A percentile compares a stretch with the other conserved stretches of the same genome.
Evolutionary conservation across 2,329 filamentous ascomycete species (phyloP).

Genomic region (Ascochyta viciae-villosae): DNA sequence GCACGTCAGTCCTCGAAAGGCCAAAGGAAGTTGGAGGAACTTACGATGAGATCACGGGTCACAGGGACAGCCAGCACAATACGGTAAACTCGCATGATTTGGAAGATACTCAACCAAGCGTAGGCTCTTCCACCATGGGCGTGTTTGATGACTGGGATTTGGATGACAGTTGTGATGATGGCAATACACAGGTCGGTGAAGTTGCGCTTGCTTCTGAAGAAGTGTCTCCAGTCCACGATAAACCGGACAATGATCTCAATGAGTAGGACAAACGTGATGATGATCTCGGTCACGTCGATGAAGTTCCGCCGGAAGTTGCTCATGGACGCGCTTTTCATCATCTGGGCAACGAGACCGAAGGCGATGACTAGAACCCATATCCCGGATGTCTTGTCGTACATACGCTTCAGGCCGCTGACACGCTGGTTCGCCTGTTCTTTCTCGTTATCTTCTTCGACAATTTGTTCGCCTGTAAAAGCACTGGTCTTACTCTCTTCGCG

Average conservation of each 20-base stretch:
- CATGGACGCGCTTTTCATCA: constrained; percentile 80
- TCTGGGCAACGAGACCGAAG: constrained; percentile 80
- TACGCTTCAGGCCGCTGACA: constrained; percentile 65
- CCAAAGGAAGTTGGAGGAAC: constrained; percentile 14
- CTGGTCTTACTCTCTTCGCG: constrained; percentile 93
- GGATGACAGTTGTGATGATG: constrained; percentile 81
- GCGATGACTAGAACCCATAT: constrained; percentile 84
- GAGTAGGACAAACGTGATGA: constrained; percentile 79
- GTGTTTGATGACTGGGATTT: constrained; percentile 79
- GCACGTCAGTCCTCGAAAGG: constrained; percentile 25
- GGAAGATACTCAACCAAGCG: constrained; percentile 89
- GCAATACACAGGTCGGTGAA: constrained; percentile 81
- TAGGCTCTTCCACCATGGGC: constrained; percentile 70
- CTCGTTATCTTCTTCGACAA: constrained; percentile 48
- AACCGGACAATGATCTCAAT: constrained; percentile 85
- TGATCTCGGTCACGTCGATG: constrained; percentile 74
- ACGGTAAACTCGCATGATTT: constrained; percentile 90
- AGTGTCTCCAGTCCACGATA: constrained; percentile 78
- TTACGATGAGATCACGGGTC: constrained; percentile 81
- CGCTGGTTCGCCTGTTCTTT: constrained; percentile 49
- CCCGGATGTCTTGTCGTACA: constrained; percentile 76
- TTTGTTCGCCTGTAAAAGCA: constrained; percentile 82
- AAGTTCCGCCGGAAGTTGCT: constrained; percentile 64
- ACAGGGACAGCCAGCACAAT: constrained; percentile 88
- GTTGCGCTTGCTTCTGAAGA: constrained; percentile 77